phyloP scores from a whole-genome alignment of 495 filamentous ascomycete genomes.

The Trichoderma virens region DNA sequence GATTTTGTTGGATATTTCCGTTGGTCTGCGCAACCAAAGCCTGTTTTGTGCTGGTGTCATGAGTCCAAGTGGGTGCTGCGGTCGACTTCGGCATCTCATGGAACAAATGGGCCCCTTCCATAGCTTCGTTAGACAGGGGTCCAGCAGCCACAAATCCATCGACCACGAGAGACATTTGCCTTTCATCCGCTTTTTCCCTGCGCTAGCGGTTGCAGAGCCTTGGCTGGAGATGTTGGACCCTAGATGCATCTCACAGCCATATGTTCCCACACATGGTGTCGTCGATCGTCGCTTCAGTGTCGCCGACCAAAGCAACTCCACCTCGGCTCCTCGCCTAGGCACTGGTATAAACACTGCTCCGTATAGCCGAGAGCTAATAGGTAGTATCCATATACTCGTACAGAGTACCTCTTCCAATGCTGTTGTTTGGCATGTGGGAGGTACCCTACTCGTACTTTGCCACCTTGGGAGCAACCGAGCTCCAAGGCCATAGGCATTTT shows the following conservation, averaged over 20 bases:
- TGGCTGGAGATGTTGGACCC: not conserved
- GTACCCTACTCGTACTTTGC: no score
- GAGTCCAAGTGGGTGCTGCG: not conserved
- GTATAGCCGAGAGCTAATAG: no score
- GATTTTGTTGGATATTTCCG: not conserved
- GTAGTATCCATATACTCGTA: no score
- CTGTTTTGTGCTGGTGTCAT: not conserved
- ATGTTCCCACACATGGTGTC: not conserved
- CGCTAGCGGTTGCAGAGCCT: constrained; percentile 2
- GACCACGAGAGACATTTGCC: not conserved
- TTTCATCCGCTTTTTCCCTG: not conserved
- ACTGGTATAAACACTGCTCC: no score
- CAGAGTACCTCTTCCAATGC: no score
- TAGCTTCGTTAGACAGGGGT: not conserved
- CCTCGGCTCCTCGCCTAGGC: not conserved
- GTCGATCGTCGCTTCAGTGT: constrained; percentile 2
- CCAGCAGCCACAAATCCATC: not conserved
- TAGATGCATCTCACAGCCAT: not conserved
- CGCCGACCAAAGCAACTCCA: constrained; percentile 1
- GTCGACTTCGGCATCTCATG: constrained; percentile 5
- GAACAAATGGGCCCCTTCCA: constrained; percentile 6
- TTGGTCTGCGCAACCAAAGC: not conserved
- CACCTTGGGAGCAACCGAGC: no score
- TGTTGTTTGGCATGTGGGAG: no score
- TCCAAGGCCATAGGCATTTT: no score